Percentiles rank a stretch among this genome's conserved stretches.
phyloP scores from a whole-genome alignment of 2,329 filamentous ascomycete genomes.

The Penicillium brasilianum region DNA sequence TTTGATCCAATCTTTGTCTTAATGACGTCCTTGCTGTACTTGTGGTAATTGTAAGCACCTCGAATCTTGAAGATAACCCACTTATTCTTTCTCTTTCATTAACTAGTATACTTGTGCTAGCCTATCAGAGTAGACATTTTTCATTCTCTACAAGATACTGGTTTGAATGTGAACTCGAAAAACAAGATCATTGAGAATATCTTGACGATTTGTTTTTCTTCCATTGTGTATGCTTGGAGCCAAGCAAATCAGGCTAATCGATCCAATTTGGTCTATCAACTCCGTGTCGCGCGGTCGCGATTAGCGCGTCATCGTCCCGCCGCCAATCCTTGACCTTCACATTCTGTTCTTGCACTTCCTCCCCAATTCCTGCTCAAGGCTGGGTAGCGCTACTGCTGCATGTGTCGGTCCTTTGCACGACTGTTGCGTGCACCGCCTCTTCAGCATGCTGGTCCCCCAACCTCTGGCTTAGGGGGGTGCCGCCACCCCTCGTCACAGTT shows the following conservation, averaged over 20 bases:
- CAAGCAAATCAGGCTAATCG: neutral
- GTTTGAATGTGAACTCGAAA: neutral
- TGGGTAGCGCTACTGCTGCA: slow-evolving; percentile 33
- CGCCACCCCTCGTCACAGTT: slow-evolving; percentile 36
- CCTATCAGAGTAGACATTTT: neutral
- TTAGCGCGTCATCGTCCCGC: slow-evolving; percentile 18
- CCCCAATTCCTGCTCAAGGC: slow-evolving; percentile 5
- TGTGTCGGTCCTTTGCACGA: slow-evolving; percentile 35
- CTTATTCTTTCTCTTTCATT: neutral
- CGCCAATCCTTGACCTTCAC: neutral
- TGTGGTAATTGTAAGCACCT: neutral
- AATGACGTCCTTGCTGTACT: neutral
- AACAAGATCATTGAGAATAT: neutral
- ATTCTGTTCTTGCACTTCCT: neutral
- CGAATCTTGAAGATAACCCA: neutral
- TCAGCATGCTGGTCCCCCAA: slow-evolving; percentile 38
- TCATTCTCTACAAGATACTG: no score
- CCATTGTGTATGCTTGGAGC: neutral
- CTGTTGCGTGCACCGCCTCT: slow-evolving; percentile 33
- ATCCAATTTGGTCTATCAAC: neutral
- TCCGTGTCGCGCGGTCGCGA: slow-evolving; percentile 17
- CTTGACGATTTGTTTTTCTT: neutral
- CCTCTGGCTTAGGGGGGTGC: slow-evolving; percentile 34
- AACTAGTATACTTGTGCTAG: no score
- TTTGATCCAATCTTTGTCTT: neutral